A percentile compares a stretch with the other conserved stretches of the same genome.
Evolutionary conservation across 306 rosid species (phyloP).

Genomic region (Datisca glomerata): DNA sequence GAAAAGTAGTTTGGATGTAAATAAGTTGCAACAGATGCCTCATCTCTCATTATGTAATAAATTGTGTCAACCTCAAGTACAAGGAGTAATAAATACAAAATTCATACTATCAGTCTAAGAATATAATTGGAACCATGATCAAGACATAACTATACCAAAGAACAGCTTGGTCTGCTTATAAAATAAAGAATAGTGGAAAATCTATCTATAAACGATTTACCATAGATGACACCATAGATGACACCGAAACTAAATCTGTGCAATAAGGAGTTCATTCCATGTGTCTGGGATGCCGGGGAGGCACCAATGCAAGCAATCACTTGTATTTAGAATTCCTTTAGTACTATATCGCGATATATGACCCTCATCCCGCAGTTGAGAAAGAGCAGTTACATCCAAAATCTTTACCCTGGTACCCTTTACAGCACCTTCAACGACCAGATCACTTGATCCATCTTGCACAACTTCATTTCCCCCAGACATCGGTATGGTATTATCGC

Average conservation of each 20-base stretch:
- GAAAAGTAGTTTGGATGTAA: too few species aligned
- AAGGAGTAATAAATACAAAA: neutral
- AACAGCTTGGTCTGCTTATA: neutral
- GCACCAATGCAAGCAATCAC: slow-evolving; percentile 97
- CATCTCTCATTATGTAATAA: too few species aligned
- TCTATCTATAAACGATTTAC: neutral
- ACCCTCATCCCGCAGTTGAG: slow-evolving; percentile 85
- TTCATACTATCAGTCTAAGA: slow-evolving; percentile 2
- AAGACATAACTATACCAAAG: neutral
- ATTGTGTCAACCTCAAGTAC: neutral
- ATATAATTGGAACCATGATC: neutral
- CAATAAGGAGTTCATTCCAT: slow-evolving; percentile 85
- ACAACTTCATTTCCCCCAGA: slow-evolving; percentile 47
- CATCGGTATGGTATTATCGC: slow-evolving; percentile 63
- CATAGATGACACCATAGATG: neutral
- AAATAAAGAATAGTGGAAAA: slow-evolving; percentile 1
- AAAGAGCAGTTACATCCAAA: slow-evolving; percentile 71
- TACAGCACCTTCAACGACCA: slow-evolving; percentile 47
- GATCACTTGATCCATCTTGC: slow-evolving; percentile 56
- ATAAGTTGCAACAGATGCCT: too few species aligned
- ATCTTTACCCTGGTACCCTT: slow-evolving; percentile 67
- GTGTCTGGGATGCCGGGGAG: slow-evolving; percentile 84
- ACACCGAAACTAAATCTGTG: slow-evolving; percentile 39
- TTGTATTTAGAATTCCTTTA: slow-evolving; percentile 38
- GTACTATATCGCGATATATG: slow-evolving; percentile 63